Conservation (phyloP, 306 rosid genomes). For the Amphicarpaea edgeworthii region DNA sequence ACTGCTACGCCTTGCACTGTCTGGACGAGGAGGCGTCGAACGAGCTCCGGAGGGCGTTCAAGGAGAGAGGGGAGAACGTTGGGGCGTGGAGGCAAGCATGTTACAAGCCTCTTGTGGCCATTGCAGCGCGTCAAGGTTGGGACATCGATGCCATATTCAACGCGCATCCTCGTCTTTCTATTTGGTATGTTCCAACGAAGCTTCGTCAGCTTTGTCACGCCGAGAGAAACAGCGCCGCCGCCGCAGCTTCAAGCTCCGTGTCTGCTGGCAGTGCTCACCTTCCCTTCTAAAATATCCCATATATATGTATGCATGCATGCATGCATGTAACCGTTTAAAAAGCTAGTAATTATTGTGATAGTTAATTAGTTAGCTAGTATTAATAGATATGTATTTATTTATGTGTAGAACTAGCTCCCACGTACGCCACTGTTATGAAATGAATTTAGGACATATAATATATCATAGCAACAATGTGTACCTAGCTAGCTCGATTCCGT, state of each 20-base stretch:
- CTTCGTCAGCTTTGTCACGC: conserved; percentile 95
- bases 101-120: conserved; percentile 79
- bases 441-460: background rate
- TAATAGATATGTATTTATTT: background rate
- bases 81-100: conserved; percentile 95
- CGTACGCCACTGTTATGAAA: background rate
- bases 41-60: conserved; percentile 67
- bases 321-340: too few species aligned
- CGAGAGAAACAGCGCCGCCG: conserved; percentile 69
- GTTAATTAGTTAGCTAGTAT: background rate
- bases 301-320: background rate
- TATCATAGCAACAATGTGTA: conserved; percentile 9
- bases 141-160: conserved; percentile 92
- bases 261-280: conserved; percentile 53
- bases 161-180: conserved; percentile 80
- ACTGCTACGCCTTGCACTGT: conserved; percentile 91
- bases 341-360: background rate
- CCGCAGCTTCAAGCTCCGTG: conserved; percentile 66
- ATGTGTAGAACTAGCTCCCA: conserved; percentile 2
- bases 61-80: conserved; percentile 86
- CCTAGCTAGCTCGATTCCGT: too few species aligned
- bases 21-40: conserved; percentile 80
- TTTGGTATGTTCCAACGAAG: conserved; percentile 95
- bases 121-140: conserved; percentile 88
- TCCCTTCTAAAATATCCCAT: conserved; percentile 45